Base-by-base conservation (phyloP, 768 basidiomycete genomes). In the Pleurotus tuoliensis region DNA sequence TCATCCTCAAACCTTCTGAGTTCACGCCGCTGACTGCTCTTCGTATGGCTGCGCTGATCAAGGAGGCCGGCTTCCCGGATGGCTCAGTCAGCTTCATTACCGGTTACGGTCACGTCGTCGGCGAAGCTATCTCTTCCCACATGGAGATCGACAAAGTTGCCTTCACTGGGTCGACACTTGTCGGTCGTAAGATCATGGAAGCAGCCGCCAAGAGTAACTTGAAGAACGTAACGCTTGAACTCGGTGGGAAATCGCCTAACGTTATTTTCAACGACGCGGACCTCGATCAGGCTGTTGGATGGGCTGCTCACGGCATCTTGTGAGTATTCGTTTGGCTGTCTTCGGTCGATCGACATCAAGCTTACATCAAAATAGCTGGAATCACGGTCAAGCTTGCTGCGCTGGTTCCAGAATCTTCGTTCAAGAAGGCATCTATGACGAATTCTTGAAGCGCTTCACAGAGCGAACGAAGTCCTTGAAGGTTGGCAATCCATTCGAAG, bases 321-420 rank as follows among this genome's bases (percentile, higher is more conserved):
- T 92, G 64, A 58, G 86, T 74, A 40, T 11, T 11, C 11, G 11
- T 11, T 34, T 34, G 11, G 11, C 8, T 3, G 30, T 34, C 3
- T 34, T 34, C 3, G 30, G 30, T 9, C 9, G 30, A 34, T 34
- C 30, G 30, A 34, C 30, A 34, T 9, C 0, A 34, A 34, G 30
- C 30, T 34, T 34, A 34, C 7, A 3, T 34, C 11, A 9, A 3
- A 51, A 46, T 58, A 88, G 85, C 72, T 84, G 72, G 72, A 90
- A 89, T 34, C 65, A 68, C 50, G 91, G 93, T 24, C 92, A 94
- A 71, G 73, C 80, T n/a, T 94, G 93, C 72, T 82, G 82, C 61
- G 92, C 92, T 5, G 89, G 92, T 11, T 88, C 91, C 12, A 82
- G 94, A 49, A 86, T 94, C 59, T 94, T 82, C 65, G 89, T 95